Conservation (phyloP, 2,329 filamentous ascomycete genomes). For the Cercospora sp. region DNA sequence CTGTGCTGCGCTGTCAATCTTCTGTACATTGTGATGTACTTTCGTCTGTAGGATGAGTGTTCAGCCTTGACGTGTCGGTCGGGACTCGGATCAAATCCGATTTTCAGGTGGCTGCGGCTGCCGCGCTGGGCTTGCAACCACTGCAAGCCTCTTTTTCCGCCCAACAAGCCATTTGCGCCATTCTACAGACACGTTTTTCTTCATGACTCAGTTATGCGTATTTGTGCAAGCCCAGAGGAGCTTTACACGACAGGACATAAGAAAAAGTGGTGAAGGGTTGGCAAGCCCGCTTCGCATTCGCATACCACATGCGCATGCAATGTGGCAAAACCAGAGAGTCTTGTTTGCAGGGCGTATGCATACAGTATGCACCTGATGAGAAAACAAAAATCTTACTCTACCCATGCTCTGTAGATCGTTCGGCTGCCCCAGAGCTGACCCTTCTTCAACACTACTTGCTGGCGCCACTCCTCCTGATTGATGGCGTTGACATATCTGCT, state of each 20-base stretch:
- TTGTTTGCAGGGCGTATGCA: not conserved
- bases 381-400: constrained; percentile 46
- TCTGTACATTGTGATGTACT: no score
- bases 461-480: constrained; percentile 78
- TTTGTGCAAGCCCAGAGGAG: not conserved
- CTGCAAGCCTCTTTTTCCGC: not conserved
- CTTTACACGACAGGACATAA: not conserved
- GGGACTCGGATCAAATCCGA: not conserved
- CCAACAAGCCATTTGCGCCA: constrained; percentile 7
- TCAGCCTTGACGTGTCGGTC: not conserved
- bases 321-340: not conserved
- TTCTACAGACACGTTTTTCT: not conserved
- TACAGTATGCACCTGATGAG: not conserved
- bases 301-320: not conserved
- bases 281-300: not conserved
- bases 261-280: not conserved
- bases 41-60: not conserved
- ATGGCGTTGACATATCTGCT: constrained; percentile 86
- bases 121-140: not conserved
- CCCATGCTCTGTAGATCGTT: constrained; percentile 85
- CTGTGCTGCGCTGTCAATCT: no score
- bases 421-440: constrained; percentile 79
- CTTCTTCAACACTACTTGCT: constrained; percentile 77
- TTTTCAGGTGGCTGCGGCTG: not conserved
- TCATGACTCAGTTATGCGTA: not conserved